Conservation (phyloP, 1,139 yeast genomes). For the Blastobotrys elegans region DNA sequence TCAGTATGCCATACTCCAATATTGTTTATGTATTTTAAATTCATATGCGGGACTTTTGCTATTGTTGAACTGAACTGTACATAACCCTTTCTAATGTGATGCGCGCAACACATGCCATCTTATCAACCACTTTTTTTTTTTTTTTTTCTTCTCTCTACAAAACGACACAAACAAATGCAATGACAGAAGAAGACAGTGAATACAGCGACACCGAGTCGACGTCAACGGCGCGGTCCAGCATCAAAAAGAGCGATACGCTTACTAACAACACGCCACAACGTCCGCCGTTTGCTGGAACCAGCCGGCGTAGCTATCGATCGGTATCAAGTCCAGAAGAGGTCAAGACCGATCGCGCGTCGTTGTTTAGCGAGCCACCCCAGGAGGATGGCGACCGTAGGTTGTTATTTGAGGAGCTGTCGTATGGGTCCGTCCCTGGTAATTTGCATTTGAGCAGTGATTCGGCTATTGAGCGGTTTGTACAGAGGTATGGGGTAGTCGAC, state of each 20-base stretch:
- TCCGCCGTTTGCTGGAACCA: too few relatives aligned
- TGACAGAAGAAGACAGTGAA: not conserved
- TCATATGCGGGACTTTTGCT: too few relatives aligned
- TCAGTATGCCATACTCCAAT: too few relatives aligned
- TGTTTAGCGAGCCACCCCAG: slow-evolving; percentile 12
- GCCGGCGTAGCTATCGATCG: not conserved
- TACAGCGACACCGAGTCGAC: not conserved
- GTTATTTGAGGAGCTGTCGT: slow-evolving; percentile 26
- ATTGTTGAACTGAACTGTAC: too few relatives aligned
- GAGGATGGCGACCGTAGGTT: slow-evolving; percentile 18
- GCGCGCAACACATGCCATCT: not conserved
- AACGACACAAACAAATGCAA: not conserved
- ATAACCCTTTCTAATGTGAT: not conserved
- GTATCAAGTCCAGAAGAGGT: slow-evolving; percentile 5
- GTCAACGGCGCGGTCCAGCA: not conserved
- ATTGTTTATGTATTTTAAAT: too few relatives aligned
- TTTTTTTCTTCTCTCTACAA: not conserved
- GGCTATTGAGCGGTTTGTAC: slow-evolving; percentile 37
- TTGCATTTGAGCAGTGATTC: slow-evolving; percentile 36
- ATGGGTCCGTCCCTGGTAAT: slow-evolving; percentile 36
- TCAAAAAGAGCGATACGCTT: not conserved
- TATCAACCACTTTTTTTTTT: not conserved
- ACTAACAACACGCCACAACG: not conserved
- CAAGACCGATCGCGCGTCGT: slow-evolving; percentile 5
- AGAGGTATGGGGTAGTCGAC: slow-evolving; percentile 40